Evolutionary conservation across 2,329 filamentous ascomycete species (phyloP).

Genomic region (Aureobasidium sp.): DNA sequence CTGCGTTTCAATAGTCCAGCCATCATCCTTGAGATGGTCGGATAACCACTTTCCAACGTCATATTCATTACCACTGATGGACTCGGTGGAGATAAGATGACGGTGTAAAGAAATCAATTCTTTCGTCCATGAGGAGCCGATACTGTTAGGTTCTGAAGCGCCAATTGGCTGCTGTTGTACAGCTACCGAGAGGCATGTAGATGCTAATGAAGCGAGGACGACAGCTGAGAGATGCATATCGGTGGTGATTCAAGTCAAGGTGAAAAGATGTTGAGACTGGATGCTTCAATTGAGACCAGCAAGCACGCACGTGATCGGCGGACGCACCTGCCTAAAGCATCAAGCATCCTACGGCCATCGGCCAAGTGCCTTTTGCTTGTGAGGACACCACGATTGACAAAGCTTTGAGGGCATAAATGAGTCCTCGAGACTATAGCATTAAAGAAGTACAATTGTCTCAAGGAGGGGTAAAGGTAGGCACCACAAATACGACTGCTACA

Average conservation of each 20-base stretch:
- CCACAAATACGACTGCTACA: too few species aligned
- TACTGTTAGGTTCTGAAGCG: neutral
- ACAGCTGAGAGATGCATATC: neutral
- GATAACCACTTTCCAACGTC: slow-evolving; percentile 62
- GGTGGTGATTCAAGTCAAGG: neutral
- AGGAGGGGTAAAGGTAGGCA: too few species aligned
- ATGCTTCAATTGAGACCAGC: neutral
- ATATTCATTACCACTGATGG: slow-evolving; percentile 62
- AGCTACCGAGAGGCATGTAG: neutral
- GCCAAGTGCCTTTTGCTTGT: neutral
- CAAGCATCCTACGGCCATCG: neutral
- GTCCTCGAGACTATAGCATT: too few species aligned
- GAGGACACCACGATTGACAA: neutral
- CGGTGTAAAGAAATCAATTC: slow-evolving; percentile 66
- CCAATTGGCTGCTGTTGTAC: slow-evolving; percentile 5
- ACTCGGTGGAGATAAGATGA: slow-evolving; percentile 66
- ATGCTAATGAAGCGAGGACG: neutral
- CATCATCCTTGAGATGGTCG: slow-evolving; percentile 54
- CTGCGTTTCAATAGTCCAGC: slow-evolving; percentile 59
- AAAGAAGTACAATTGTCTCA: too few species aligned
- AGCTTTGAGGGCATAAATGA: too few species aligned
- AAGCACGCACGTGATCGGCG: neutral
- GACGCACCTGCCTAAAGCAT: neutral
- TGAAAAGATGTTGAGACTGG: neutral
- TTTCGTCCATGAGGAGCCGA: slow-evolving; percentile 9